Base-by-base conservation (phyloP, 1,139 yeast species). In the Nadsonia commutata region DNA sequence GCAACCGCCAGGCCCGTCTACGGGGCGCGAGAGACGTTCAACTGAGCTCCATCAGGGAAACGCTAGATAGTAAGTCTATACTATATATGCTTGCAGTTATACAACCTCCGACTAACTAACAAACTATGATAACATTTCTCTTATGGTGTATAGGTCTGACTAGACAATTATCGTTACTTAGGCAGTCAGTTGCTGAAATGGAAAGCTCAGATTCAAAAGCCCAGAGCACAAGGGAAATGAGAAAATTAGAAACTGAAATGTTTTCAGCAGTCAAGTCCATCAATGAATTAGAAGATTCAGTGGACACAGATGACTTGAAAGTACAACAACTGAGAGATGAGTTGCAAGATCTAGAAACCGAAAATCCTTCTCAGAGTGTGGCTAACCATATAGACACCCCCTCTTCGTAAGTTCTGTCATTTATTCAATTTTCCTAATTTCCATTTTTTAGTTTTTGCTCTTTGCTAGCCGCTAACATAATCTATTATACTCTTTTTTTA, bases 211-310 rank as follows among this genome's bases (percentile, higher is more conserved):
- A 27, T 3, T 8, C 33, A 3, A 13, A 3, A 27, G 3, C n/a
- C 3, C 5, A 27, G 13, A 27, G n/a, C 3, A 13, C 57, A 52
- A 42, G 54, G 43, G 47, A 55, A 9, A 27, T 52, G 48, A 54
- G 50, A 39, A 43, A 55, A 43, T 48, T 76, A 38, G 81, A 76
- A 50, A 65, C 68, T 37, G 64, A 67, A 40, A 73, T 75, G 47
- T 71, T 77, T 42, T 53, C 70, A 8, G 59, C 76, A 7, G 81
- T 80, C 2, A 76, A 75, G 52, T 67, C 67, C 33, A 63, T 77
- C 46, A 74, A 76, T 44, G 77, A 74, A 41, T 60, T 76, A 45
- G 80, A 76, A 46, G 66, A 74, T 49, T 60, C 68, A 33, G 65
- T 74, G 36, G 73, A 73, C 48, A 60, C 70, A 6, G 61, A 70